Conservation (phyloP, 208 protist species). For the Leishmania aethiopica region DNA sequence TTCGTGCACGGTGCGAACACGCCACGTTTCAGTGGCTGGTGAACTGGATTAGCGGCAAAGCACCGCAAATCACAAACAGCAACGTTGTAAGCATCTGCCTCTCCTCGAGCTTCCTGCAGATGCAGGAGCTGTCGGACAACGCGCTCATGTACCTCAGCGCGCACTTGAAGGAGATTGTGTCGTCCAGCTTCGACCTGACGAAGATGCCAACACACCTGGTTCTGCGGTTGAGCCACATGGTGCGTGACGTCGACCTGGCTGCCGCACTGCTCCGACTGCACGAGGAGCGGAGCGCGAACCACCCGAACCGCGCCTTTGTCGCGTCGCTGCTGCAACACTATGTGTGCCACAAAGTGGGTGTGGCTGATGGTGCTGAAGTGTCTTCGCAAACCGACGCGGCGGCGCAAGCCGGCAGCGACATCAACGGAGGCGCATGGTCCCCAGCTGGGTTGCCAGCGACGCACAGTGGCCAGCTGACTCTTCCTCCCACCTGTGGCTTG, state of each 20-base stretch:
- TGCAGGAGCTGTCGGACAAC: constrained; percentile 60
- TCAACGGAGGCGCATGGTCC: neutral
- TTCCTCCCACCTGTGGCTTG: constrained; percentile 28
- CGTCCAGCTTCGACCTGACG: constrained; percentile 65
- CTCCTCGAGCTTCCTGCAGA: constrained; percentile 72
- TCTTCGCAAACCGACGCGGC: no score
- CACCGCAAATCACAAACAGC: constrained; percentile 37
- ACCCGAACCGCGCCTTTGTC: constrained; percentile 65
- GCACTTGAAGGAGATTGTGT: constrained; percentile 56
- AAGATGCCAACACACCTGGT: constrained; percentile 59
- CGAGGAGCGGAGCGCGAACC: constrained; percentile 28
- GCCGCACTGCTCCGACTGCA: constrained; percentile 47
- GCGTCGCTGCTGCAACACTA: constrained; percentile 63
- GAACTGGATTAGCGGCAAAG: constrained; percentile 45
- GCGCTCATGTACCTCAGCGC: constrained; percentile 57
- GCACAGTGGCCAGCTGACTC: neutral
- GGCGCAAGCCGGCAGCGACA: neutral
- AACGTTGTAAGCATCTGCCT: constrained; percentile 75
- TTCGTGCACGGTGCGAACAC: constrained; percentile 75
- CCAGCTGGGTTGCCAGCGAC: neutral
- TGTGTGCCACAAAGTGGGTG: constrained; percentile 28
- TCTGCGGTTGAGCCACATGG: constrained; percentile 43
- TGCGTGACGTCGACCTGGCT: constrained; percentile 57
- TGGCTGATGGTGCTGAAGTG: neutral
- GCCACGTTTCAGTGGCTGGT: constrained; percentile 78